Base-by-base conservation (phyloP, 2,329 filamentous ascomycete genomes). In the Magnaporthales sp. region DNA sequence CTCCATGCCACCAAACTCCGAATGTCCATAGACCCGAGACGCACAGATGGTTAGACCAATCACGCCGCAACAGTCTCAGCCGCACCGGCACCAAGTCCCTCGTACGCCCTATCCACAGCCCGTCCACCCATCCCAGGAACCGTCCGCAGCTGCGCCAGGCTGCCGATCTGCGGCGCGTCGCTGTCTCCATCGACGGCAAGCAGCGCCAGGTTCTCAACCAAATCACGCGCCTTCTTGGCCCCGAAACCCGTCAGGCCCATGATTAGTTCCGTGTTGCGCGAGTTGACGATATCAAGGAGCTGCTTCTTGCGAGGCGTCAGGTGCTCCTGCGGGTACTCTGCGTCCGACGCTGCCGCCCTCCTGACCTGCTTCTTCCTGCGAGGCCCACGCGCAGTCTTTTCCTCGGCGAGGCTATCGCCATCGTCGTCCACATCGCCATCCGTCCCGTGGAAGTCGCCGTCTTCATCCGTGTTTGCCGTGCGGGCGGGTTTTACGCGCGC, bases 201-300 rank as follows among this genome's bases (percentile, higher is more conserved):
- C 24, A 80, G 71, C 61, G 82, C 74, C 74, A 88, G 74, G 69
- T 83, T 83, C 64, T 86, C 83, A 5, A 88, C 81, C 38, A 88
- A 74, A 69, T 87, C 86, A 58, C 80, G 78, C 0, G 90, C 90
- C 75, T 89, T 90, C 79, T 92, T 92, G 1, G 86, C 81, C 0
- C 90, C 91, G 11, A 93, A 88, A 1, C 90, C 90, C 54, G 87
- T 86, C 1, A 93, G 80, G 3, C 85, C 78, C 72, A 84, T 85
- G 75, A 93, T 92, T 73, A 85, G 81, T 15, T 79, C 79, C 22
- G 89, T 77, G 68, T 93, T 88, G 63, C 88, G 84, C 24, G 89
- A 91, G 79, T 93, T 93, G 77, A 93, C 85, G 71, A 92, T 89
- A 62, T 85, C 80, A 2, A 93, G 81, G 2, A 93, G 78, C 68